Evolutionary conservation across 371 early-diverging fungal genomes (phyloP).

Genomic region (Circinella umbellata): DNA sequence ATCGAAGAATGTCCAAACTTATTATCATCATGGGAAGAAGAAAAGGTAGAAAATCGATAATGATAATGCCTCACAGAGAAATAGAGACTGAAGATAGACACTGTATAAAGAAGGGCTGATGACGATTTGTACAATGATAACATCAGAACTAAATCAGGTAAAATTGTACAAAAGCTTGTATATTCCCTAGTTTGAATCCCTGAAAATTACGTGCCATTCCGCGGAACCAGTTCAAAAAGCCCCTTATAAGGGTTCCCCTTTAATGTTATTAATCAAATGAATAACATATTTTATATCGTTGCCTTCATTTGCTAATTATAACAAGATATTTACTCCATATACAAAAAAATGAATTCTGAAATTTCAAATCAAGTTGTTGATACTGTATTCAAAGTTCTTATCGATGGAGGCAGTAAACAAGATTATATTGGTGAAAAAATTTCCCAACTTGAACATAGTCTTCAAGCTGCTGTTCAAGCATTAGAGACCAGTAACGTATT

Average conservation of each 20-base stretch:
- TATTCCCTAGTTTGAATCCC: no score
- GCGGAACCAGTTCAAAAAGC: not conserved
- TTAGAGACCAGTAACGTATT: conserved; percentile 31
- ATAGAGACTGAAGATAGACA: no score
- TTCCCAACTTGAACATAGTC: conserved; percentile 58
- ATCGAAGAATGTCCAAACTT: no score
- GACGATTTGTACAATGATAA: not conserved
- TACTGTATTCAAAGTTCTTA: conserved; percentile 45
- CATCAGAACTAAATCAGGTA: not conserved
- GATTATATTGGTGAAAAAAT: conserved; percentile 60
- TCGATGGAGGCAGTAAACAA: conserved; percentile 53
- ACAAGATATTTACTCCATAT: no score
- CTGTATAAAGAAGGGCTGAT: no score
- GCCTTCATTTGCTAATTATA: not conserved
- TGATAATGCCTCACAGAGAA: no score
- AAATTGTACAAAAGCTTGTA: not conserved
- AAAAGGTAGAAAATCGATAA: no score
- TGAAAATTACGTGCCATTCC: not conserved
- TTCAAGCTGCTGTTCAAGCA: conserved; percentile 56
- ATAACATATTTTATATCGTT: no score
- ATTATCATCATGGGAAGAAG: not conserved
- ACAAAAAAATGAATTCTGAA: conserved; percentile 15
- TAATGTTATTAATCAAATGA: not conserved
- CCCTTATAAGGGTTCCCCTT: conserved; percentile 3
- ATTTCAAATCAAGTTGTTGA: conserved; percentile 29